Base-by-base conservation (phyloP, 2,329 filamentous ascomycete genomes). In the Aureobasidium sp. region DNA sequence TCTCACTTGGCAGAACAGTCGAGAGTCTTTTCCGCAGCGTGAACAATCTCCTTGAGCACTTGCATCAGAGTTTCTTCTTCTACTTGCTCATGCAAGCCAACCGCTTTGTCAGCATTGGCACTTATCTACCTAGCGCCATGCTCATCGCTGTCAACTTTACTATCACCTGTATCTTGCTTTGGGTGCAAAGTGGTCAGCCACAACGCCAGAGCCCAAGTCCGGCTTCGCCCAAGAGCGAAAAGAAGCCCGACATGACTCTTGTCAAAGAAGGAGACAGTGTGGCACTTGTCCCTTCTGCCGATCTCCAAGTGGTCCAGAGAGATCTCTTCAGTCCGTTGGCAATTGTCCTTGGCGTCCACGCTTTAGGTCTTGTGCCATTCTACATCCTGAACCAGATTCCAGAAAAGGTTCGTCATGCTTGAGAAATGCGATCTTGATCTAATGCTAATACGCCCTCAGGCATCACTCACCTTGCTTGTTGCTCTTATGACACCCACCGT, bases 31-130 rank as follows among this genome's bases (percentile, higher is more conserved):
- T 95, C 68, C 80, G 93, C 62, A 95, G 89, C 67, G 74, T 98
- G 69, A 98, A 98, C 73, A 98, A 98, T 65, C 73, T 98, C 55
- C 79, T 98, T 27, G 93, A 98, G 71, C 90, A 98, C 67, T 77
- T 98, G 57, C 93, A 98, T 67, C 93, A 98, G 72, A 96, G 90
- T 68, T 98, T 98, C 76, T 98, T 98, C 79, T 97, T 98, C 72
- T 98, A 98, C 68, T 76, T 98, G 48, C 78, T 98, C 39, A 90
- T 97, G 81, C 85, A 94, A 60, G 81, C 84, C 25, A 88, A 93
- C 63, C 84, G 90, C 10, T 98, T 98, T 66, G 93, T 97, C 61
- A 97, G 90, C 70, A 98, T 98, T 58, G 93, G 93, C 14, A 98
- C 91, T 1, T 98, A 98, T 65, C 78, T 98, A 3, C 93, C 93